Conservation (phyloP, 495 filamentous ascomycete species). For the Astrocystis sublimbata region DNA sequence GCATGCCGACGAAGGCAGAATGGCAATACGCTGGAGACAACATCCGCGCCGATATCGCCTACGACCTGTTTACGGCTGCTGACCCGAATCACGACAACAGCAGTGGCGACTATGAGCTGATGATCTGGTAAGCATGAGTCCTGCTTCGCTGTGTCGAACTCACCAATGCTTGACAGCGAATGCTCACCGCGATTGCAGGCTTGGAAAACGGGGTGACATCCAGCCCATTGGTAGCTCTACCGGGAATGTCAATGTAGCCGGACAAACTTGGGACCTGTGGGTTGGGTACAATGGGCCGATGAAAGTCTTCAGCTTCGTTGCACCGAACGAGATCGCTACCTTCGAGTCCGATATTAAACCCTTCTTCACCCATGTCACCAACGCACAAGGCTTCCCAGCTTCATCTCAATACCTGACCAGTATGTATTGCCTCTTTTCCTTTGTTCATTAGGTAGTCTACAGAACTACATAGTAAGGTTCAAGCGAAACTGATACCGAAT, state of each 20-base stretch:
- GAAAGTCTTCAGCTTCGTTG: slow-evolving; percentile 63
- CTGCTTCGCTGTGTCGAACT: background rate
- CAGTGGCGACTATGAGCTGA: slow-evolving; percentile 62
- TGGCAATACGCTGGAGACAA: slow-evolving; percentile 54
- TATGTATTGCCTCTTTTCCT: slow-evolving; percentile 27
- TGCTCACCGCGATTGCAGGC: slow-evolving; percentile 25
- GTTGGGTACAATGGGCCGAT: slow-evolving; percentile 56
- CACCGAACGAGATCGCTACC: slow-evolving; percentile 39
- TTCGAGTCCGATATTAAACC: slow-evolving; percentile 57
- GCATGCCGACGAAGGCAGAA: slow-evolving; percentile 48
- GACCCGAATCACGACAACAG: slow-evolving; percentile 43
- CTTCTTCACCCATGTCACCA: slow-evolving; percentile 59
- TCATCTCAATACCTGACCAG: slow-evolving; percentile 53
- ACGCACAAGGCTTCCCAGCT: slow-evolving; percentile 47
- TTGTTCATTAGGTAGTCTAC: background rate
- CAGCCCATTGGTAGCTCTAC: slow-evolving; percentile 63
- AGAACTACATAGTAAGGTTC: background rate
- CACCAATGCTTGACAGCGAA: background rate
- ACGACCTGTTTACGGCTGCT: slow-evolving; percentile 62
- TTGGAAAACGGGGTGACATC: slow-evolving; percentile 59
- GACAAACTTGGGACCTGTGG: slow-evolving; percentile 54
- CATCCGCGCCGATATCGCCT: slow-evolving; percentile 62
- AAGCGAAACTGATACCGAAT: background rate
- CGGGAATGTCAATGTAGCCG: slow-evolving; percentile 55
- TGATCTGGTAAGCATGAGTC: slow-evolving; percentile 58